Evolutionary conservation across 1,284 basidiomycete genomes (phyloP).

Genomic region (Coriolopsis trogii): DNA sequence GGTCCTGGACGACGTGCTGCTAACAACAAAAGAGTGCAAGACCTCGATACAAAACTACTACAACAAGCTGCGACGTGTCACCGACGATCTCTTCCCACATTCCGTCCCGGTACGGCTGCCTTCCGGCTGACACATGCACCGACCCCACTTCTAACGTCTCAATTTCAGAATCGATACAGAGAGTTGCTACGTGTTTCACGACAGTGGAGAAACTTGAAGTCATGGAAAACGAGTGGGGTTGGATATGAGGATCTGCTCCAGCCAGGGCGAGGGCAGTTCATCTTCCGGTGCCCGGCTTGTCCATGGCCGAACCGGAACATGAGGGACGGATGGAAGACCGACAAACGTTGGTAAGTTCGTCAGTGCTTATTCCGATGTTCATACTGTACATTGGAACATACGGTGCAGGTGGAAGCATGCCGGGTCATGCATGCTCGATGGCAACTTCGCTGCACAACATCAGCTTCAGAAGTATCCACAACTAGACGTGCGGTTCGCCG

Average conservation of each 20-base stretch:
- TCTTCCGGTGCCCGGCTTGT: neutral
- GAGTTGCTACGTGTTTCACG: neutral
- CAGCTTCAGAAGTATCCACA: neutral
- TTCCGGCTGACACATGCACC: no score
- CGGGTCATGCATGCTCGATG: neutral
- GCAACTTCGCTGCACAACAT: neutral
- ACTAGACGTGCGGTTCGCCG: neutral
- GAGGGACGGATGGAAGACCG: neutral
- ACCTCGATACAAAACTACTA: neutral
- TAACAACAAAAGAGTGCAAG: slow-evolving; percentile 1
- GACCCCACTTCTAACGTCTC: neutral
- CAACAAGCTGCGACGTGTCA: neutral
- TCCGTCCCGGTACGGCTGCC: neutral
- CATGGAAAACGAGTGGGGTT: neutral
- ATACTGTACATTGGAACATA: neutral
- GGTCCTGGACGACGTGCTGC: neutral
- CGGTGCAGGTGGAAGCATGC: neutral
- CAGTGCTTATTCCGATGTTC: neutral
- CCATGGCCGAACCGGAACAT: neutral
- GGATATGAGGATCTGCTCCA: neutral
- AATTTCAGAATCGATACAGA: neutral
- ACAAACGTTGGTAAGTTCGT: neutral
- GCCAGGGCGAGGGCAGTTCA: neutral
- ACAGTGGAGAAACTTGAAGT: neutral
- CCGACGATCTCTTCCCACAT: neutral